Evolutionary conservation across 2,329 filamentous ascomycete genomes (phyloP).

Genomic region (Fusarium transvaalense): DNA sequence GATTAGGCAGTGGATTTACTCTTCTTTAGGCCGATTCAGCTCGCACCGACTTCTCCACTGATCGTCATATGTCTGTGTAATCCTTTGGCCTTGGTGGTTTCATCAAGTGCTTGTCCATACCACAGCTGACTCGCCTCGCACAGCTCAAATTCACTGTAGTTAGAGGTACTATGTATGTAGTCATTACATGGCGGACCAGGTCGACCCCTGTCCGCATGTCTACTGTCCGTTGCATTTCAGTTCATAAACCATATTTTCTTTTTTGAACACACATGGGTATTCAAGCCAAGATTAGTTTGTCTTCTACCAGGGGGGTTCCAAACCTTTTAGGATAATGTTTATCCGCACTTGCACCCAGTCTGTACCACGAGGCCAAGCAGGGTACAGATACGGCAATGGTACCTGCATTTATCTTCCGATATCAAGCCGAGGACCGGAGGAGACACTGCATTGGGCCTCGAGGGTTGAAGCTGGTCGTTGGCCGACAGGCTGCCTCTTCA

Average conservation of each 20-base stretch:
- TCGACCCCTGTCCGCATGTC: background rate
- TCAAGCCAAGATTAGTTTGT: background rate
- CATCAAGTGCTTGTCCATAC: background rate
- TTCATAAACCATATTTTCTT: slow-evolving; percentile 17
- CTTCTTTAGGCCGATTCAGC: slow-evolving; percentile 10
- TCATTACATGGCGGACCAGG: background rate
- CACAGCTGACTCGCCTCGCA: slow-evolving; percentile 28
- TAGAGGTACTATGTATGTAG: too few species aligned
- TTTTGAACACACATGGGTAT: slow-evolving; percentile 9
- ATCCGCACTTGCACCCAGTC: background rate
- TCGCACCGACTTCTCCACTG: slow-evolving; percentile 24
- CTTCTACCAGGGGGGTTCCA: slow-evolving; percentile 22
- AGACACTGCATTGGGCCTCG: slow-evolving; percentile 24
- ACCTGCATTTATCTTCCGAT: slow-evolving; percentile 23
- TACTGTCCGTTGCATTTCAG: slow-evolving; percentile 29
- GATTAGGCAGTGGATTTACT: slow-evolving; percentile 25
- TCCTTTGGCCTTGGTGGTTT: slow-evolving; percentile 16
- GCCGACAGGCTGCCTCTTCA: slow-evolving; percentile 17
- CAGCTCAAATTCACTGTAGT: background rate
- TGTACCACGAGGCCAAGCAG: slow-evolving; percentile 5
- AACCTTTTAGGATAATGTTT: slow-evolving; percentile 10
- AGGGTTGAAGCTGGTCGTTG: slow-evolving; percentile 15
- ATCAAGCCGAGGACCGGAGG: slow-evolving; percentile 14
- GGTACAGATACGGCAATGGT: slow-evolving; percentile 6
- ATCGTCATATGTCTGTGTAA: slow-evolving; percentile 22